These are phyloP conservation scores for Cunninghamia lanceolata DNA, from an alignment of 75 land plant species.

Conservation along the genomic window DNA sequence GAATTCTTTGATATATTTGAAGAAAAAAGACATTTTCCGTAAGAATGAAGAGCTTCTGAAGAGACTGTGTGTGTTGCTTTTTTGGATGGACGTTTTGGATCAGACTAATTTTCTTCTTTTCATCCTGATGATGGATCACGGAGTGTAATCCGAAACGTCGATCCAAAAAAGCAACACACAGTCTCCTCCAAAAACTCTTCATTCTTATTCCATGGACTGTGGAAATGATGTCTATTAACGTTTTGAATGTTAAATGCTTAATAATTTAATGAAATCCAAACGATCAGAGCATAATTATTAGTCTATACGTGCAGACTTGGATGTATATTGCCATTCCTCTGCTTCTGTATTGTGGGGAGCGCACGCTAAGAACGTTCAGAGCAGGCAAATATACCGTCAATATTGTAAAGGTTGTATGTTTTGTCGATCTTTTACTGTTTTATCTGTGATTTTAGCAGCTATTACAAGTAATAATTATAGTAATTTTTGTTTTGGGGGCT, in stretches of 20 bases:
- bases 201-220: too few species aligned
- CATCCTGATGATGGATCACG: too few species aligned
- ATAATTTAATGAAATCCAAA: neutral
- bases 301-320: slow-evolving; percentile 21
- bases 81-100: too few species aligned
- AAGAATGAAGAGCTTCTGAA: too few species aligned
- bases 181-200: too few species aligned
- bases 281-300: neutral
- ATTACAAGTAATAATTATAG: too few species aligned
- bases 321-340: slow-evolving; percentile 27
- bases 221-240: too few species aligned
- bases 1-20: neutral
- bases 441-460: neutral
- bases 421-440: neutral
- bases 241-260: neutral
- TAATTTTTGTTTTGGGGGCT: neutral
- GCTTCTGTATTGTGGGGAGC: slow-evolving; percentile 24
- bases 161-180: too few species aligned
- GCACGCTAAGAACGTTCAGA: slow-evolving; percentile 20
- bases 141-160: too few species aligned
- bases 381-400: slow-evolving; percentile 23
- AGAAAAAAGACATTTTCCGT: too few species aligned
- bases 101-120: too few species aligned
- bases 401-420: slow-evolving; percentile 23
- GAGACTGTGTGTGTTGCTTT: too few species aligned